Evolutionary conservation across 306 rosid species (phyloP).

Genomic region (Calophaca sinica): DNA sequence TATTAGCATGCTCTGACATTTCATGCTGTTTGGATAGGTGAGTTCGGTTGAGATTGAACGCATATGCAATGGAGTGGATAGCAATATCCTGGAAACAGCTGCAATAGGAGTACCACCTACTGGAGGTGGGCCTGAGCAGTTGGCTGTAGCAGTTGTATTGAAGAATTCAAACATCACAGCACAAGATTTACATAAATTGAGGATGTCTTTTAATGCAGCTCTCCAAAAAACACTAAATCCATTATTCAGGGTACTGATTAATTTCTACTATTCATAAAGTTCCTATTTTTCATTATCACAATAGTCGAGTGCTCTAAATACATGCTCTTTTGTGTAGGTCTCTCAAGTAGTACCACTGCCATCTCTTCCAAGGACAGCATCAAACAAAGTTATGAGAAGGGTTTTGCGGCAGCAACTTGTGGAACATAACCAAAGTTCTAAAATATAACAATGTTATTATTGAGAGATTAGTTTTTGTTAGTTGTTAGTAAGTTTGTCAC

Average conservation of each 20-base stretch:
- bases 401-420: constrained; percentile 72
- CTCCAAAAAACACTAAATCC: constrained; percentile 93
- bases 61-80: constrained; percentile 77
- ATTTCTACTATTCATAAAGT: constrained; percentile 30
- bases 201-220: constrained; percentile 75
- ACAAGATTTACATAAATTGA: constrained; percentile 60
- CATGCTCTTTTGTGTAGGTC: constrained; percentile 59
- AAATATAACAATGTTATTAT: constrained; percentile 51
- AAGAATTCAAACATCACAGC: constrained; percentile 51
- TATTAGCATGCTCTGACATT: constrained; percentile 6
- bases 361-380: constrained; percentile 89
- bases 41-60: constrained; percentile 97
- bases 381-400: constrained; percentile 97
- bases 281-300: neutral
- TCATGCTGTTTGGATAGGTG: constrained; percentile 63
- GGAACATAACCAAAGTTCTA: constrained; percentile 58
- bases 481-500: neutral
- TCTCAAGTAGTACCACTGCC: constrained; percentile 65
- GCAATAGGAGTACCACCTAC: constrained; percentile 91
- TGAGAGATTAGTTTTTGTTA: neutral
- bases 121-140: constrained; percentile 90
- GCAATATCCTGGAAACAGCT: constrained; percentile 80
- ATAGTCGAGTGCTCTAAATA: constrained; percentile 6
- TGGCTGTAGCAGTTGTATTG: constrained; percentile 77
- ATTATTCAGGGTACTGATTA: constrained; percentile 71